Conservation (phyloP, 2,329 filamentous ascomycete species). For the Fusarium nurragi region DNA sequence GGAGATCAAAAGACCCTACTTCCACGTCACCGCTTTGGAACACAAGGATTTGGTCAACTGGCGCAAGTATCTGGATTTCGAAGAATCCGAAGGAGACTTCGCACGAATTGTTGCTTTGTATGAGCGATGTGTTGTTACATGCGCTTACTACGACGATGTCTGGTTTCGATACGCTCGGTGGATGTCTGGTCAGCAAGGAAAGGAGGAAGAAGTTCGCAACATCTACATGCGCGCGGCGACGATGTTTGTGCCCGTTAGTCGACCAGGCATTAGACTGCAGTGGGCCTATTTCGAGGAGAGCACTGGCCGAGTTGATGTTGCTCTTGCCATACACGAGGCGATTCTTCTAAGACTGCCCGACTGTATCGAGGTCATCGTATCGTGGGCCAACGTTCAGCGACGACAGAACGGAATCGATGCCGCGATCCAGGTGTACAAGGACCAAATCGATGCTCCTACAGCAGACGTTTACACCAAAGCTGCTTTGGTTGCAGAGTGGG, state of each 20-base stretch:
- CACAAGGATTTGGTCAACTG: constrained; percentile 86
- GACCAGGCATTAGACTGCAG: constrained; percentile 84
- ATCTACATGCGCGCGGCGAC: constrained; percentile 90
- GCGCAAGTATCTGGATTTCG: constrained; percentile 96
- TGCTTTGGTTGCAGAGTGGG: constrained; percentile 88
- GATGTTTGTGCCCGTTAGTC: constrained; percentile 85
- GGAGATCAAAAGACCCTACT: constrained; percentile 95
- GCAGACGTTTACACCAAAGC: constrained; percentile 85
- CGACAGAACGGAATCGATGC: constrained; percentile 85
- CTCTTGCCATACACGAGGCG: constrained; percentile 84
- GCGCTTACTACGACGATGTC: constrained; percentile 95
- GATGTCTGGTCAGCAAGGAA: constrained; percentile 84
- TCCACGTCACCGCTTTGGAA: constrained; percentile 93
- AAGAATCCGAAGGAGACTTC: constrained; percentile 85
- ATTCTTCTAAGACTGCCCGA: constrained; percentile 81
- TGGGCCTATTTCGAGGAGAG: constrained; percentile 97
- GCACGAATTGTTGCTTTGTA: constrained; percentile 83
- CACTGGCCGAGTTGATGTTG: constrained; percentile 77
- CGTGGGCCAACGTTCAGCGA: constrained; percentile 85
- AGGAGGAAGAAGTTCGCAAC: constrained; percentile 89
- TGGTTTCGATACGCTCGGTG: constrained; percentile 97
- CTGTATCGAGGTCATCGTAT: constrained; percentile 87
- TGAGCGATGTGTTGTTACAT: constrained; percentile 91
- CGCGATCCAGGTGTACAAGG: constrained; percentile 83
- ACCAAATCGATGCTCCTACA: constrained; percentile 77